phyloP scores from a whole-genome alignment of 1,139 yeast species.

The Hemisphaericaspora lyxosophila region DNA sequence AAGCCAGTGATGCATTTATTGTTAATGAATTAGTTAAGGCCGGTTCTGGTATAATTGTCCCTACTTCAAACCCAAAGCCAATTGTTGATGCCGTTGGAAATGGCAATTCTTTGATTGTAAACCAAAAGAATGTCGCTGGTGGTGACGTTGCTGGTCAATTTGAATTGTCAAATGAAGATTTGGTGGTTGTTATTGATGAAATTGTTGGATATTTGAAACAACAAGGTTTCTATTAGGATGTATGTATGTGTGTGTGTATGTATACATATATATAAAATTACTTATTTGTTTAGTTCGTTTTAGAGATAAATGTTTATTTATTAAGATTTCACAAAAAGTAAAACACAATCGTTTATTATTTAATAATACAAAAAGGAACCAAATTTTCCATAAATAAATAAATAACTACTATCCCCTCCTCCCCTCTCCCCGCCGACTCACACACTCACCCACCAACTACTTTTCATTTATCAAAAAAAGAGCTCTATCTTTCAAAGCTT shows the following conservation, averaged over 20 bases:
- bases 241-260: not conserved
- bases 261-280: too few species aligned
- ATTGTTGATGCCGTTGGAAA: constrained; percentile 48
- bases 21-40: constrained; percentile 83
- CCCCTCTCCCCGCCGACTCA: not conserved
- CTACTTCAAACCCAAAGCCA: constrained; percentile 32
- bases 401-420: not conserved
- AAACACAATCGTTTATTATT: not conserved
- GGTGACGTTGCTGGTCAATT: constrained; percentile 13
- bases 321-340: too few species aligned
- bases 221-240: constrained; percentile 61
- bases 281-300: not conserved
- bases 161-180: constrained; percentile 17
- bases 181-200: constrained; percentile 60
- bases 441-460: not conserved
- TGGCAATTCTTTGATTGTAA: constrained; percentile 32
- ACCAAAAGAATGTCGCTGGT: constrained; percentile 15
- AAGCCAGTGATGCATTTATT: constrained; percentile 53
- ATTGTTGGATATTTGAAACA: constrained; percentile 69
- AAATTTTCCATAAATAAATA: too few species aligned
- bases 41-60: constrained; percentile 85
- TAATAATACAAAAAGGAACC: not conserved
- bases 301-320: too few species aligned
- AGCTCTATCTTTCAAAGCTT: constrained; percentile 69
- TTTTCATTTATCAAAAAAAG: constrained; percentile 23